Base-by-base conservation (phyloP, 352 stramenopile species). In the Phytophthora fragariaefolia region DNA sequence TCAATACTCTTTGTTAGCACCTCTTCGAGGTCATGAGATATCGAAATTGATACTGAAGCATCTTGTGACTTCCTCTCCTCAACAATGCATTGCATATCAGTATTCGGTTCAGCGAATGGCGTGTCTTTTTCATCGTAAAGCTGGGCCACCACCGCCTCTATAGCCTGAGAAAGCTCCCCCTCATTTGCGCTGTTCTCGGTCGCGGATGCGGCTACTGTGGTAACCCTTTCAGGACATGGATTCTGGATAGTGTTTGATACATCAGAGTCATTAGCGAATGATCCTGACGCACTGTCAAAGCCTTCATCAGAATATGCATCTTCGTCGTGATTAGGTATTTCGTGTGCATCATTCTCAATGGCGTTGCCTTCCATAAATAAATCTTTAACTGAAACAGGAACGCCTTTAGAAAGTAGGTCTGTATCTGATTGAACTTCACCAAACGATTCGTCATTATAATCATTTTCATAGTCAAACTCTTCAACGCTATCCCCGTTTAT, bases 1-100 rank as follows among this genome's bases (percentile, higher is more conserved):
- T 93, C 80, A 52, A 93, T 88, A 58, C 82, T 93, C 18, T 84
- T 89, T 3, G 73, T 77, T 7, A 90, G 49, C 6, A 67, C 45
- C 22, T 82, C 79, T 52, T 77, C 67, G 30, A 70, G 28, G 22
- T 62, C 83, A 2, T 52, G 20, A 6, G 71, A 78, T 6, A 70
- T 17, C 1, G 66, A 81, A 3, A 43, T 26, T 36, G 61, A 70
- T 23, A 69, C 28, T 13, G 62, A 71, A 54, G 45, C 13, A 1
- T 5, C n/a, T 10, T 68, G 26, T 13, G 4, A 12, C 13, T 62
- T 69, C 26, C 26, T 49, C 22, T 60, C 60, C 24, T 56, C 50
- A 28, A 26, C 12, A 59, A 20, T 27, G 45, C 4, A 34, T 28
- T 46, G 59, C n/a, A 28, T 10, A 1, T 22, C 38, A 6, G 27